These are phyloP conservation scores for Dioscorea zingiberensis DNA, from an alignment of 106 monocot genomes.

Conservation along the genomic window DNA sequence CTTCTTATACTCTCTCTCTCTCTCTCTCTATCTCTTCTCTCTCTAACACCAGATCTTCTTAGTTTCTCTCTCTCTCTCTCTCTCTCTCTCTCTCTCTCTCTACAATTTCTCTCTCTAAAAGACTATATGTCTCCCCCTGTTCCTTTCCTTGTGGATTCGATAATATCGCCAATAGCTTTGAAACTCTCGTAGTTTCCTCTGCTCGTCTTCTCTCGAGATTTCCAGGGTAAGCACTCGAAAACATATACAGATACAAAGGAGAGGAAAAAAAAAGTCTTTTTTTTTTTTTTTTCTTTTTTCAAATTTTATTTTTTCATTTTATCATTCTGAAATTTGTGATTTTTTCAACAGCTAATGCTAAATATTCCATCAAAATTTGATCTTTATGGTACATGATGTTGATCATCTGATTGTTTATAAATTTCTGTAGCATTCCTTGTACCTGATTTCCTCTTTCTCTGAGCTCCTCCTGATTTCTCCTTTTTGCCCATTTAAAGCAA, in stretches of 20 bases:
- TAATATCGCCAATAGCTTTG: background rate
- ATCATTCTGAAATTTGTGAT: background rate
- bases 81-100: background rate
- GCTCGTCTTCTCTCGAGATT: background rate
- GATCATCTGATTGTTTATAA: too few relatives aligned
- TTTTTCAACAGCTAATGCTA: background rate
- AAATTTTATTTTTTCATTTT: background rate
- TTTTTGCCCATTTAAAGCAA: too few relatives aligned
- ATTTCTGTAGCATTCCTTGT: too few relatives aligned
- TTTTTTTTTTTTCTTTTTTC: background rate
- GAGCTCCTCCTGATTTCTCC: background rate
- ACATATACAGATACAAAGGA: background rate
- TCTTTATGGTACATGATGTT: background rate
- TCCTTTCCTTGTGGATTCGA: constrained; percentile 9
- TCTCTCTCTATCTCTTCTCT: too few relatives aligned
- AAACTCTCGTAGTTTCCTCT: background rate
- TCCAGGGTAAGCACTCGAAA: constrained; percentile 11
- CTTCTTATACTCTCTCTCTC: too few relatives aligned
- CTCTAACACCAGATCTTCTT: too few relatives aligned
- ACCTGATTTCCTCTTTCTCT: background rate
- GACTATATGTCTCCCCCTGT: background rate
- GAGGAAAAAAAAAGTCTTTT: background rate
- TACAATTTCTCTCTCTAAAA: constrained; percentile 1
- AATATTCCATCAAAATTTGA: background rate
- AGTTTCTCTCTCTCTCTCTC: too few relatives aligned